Evolutionary conservation across 1,139 yeast genomes (phyloP).

Genomic region (Hyphopichia burtonii): DNA sequence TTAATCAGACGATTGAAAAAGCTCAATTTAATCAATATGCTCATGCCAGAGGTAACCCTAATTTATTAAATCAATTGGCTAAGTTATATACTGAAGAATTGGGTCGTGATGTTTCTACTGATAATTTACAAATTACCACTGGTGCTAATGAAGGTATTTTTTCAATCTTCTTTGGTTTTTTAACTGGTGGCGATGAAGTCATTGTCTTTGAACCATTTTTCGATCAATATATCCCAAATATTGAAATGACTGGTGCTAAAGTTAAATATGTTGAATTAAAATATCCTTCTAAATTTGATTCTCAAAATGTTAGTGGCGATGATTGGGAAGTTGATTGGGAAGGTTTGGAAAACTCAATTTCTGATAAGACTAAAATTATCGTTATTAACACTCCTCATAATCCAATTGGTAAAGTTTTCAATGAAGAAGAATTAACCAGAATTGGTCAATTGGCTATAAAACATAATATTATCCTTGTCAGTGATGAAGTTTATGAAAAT

Average conservation of each 20-base stretch:
- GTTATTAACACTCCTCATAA: conserved; percentile 94
- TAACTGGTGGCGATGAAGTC: conserved; percentile 89
- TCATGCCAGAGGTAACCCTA: conserved; percentile 84
- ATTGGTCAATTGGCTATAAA: conserved; percentile 83
- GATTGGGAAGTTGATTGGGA: conserved; percentile 89
- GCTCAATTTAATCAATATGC: conserved; percentile 89
- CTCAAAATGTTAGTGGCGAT: conserved; percentile 67
- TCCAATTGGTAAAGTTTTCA: conserved; percentile 90
- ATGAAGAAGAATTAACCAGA: conserved; percentile 64
- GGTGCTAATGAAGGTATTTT: conserved; percentile 98
- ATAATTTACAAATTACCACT: conserved; percentile 79
- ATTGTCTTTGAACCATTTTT: conserved; percentile 97
- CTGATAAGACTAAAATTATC: conserved; percentile 75
- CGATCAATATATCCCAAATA: conserved; percentile 92
- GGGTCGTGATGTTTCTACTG: conserved; percentile 56
- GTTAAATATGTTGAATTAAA: conserved; percentile 81
- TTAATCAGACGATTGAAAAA: conserved; percentile 66
- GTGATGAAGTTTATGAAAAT: conserved; percentile 95
- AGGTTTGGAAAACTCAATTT: conserved; percentile 67
- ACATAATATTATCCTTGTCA: conserved; percentile 74
- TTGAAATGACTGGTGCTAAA: conserved; percentile 90
- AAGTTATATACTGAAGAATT: conserved; percentile 68
- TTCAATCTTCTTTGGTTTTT: conserved; percentile 77
- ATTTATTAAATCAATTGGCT: conserved; percentile 66
- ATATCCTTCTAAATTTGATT: conserved; percentile 73